phyloP scores from a whole-genome alignment of 2,329 filamentous ascomycete species.

The Curvularia spicifera region DNA sequence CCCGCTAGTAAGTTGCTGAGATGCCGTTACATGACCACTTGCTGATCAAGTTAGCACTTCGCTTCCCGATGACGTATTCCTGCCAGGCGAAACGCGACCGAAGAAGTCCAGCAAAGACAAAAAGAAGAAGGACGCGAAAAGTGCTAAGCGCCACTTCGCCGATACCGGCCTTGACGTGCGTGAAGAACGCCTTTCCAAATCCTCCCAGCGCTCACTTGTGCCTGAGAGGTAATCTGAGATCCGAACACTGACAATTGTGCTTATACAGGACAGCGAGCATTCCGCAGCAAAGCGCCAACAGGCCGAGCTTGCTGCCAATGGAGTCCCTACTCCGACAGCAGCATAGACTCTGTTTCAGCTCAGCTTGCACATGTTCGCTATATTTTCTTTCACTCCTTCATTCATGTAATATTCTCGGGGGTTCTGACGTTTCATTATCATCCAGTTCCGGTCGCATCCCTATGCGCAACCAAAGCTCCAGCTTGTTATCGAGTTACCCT shows the following conservation, averaged over 20 bases:
- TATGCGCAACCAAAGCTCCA: constrained; percentile 20
- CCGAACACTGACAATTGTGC: constrained; percentile 44
- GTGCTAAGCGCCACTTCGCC: constrained; percentile 53
- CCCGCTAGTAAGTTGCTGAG: constrained; percentile 73
- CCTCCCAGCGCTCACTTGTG: constrained; percentile 25
- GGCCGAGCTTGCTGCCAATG: constrained; percentile 38
- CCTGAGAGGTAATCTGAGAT: constrained; percentile 28
- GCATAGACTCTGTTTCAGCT: constrained; percentile 39
- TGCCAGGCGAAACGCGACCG: constrained; percentile 69
- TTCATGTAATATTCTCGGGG: constrained; percentile 20
- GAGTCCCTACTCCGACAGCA: constrained; percentile 36
- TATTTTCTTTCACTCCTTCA: constrained; percentile 15
- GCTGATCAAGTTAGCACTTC: constrained; percentile 67
- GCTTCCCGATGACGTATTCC: constrained; percentile 89
- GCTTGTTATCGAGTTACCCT: constrained; percentile 15
- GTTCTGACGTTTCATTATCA: constrained; percentile 34
- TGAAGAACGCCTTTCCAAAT: constrained; percentile 34
- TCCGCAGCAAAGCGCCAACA: constrained; percentile 43
- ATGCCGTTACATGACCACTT: not conserved
- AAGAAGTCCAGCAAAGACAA: constrained; percentile 53
- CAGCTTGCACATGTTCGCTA: constrained; percentile 42
- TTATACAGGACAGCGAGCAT: constrained; percentile 48
- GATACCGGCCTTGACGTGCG: constrained; percentile 57
- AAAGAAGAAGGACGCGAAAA: constrained; percentile 41
- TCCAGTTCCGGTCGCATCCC: constrained; percentile 35